These are phyloP conservation scores for Cyclotella kingstonii DNA, from an alignment of 108 stramenopile species.

Conservation along the genomic window DNA sequence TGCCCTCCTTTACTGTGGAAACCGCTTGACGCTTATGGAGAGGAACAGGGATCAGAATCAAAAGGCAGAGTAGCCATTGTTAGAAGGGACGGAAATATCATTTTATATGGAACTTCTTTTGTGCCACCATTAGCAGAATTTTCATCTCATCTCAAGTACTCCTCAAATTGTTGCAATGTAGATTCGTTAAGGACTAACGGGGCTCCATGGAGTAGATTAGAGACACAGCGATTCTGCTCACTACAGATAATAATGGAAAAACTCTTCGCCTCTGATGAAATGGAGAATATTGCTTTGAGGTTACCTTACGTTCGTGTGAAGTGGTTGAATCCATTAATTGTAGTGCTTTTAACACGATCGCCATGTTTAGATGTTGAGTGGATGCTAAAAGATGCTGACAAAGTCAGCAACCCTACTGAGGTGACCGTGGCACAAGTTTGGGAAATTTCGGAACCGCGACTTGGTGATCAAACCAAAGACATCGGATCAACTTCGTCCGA, in stretches of 20 bases:
- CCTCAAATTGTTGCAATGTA: background rate
- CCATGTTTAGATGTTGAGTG: slow-evolving; percentile 18
- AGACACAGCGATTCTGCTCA: background rate
- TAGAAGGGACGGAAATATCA: slow-evolving; percentile 28
- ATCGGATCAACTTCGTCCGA: background rate
- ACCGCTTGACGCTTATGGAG: slow-evolving; percentile 39
- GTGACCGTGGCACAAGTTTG: slow-evolving; percentile 38
- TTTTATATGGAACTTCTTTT: slow-evolving; percentile 24
- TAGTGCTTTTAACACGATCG: slow-evolving; percentile 35
- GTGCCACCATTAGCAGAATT: background rate
- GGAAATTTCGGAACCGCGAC: slow-evolving; percentile 17
- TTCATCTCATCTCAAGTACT: background rate
- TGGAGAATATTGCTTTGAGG: background rate
- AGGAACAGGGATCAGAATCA: slow-evolving; percentile 38
- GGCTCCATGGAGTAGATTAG: background rate
- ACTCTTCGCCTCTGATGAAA: background rate
- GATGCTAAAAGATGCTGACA: background rate
- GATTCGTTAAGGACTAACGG: slow-evolving; percentile 8
- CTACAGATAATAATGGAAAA: slow-evolving; percentile 7
- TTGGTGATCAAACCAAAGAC: background rate
- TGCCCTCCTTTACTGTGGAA: slow-evolving; percentile 35
- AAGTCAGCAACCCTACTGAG: slow-evolving; percentile 5
- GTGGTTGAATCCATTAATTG: slow-evolving; percentile 25
- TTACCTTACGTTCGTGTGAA: slow-evolving; percentile 31
- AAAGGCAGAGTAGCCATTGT: slow-evolving; percentile 28